A percentile compares a stretch with the other conserved stretches of the same genome.
phyloP scores from a whole-genome alignment of 2,329 filamentous ascomycete genomes.

The Trichocomaceae sp. region DNA sequence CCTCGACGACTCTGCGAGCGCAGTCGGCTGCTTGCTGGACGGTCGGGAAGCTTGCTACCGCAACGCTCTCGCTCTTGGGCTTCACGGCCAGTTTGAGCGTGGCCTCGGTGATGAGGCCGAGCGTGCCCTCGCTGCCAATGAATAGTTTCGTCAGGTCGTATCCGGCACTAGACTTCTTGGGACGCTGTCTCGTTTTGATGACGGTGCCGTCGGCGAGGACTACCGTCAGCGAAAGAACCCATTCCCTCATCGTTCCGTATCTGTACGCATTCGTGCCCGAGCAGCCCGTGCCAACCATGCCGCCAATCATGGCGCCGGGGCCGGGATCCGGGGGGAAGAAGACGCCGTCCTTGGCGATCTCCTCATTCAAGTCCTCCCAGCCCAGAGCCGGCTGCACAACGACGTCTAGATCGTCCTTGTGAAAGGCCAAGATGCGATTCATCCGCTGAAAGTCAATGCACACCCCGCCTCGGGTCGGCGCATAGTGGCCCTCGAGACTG shows the following conservation, averaged over 20 bases:
- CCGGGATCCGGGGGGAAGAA: conserved; percentile 93
- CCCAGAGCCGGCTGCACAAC: conserved; percentile 75
- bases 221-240: conserved; percentile 80
- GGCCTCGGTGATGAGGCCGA: conserved; percentile 86
- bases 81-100: conserved; percentile 78
- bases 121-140: conserved; percentile 84
- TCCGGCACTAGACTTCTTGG: conserved; percentile 81
- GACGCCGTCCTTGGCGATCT: conserved; percentile 63
- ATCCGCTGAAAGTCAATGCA: conserved; percentile 82
- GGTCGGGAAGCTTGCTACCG: conserved; percentile 60
- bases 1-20: conserved; percentile 70
- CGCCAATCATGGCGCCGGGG: conserved; percentile 85
- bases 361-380: conserved; percentile 80
- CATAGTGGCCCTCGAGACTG: conserved; percentile 81
- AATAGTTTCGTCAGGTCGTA: conserved; percentile 88
- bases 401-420: conserved; percentile 71
- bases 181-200: conserved; percentile 81
- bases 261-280: conserved; percentile 81
- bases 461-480: conserved; percentile 73
- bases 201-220: conserved; percentile 85
- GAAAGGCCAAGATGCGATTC: conserved; percentile 70
- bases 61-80: conserved; percentile 72
- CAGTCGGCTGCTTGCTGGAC: conserved; percentile 70
- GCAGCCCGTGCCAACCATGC: conserved; percentile 50
- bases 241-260: conserved; percentile 92